A percentile compares a stretch with the other conserved stretches of the same genome.
Evolutionary conservation across 140 eudicot species (phyloP).

Genomic region (Oenanthe javanica): DNA sequence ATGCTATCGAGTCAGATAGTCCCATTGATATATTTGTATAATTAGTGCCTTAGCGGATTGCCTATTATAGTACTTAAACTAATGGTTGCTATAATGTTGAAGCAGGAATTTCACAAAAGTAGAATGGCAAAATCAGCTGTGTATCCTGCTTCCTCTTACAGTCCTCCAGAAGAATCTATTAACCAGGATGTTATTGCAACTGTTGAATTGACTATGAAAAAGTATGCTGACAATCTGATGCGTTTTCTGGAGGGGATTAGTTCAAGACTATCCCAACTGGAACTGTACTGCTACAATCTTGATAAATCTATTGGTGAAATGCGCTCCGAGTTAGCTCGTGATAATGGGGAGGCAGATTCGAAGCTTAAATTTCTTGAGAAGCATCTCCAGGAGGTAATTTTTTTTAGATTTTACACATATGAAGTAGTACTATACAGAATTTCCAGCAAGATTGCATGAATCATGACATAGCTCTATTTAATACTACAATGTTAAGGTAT

Average conservation of each 20-base stretch:
- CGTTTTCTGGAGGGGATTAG: conserved; percentile 95
- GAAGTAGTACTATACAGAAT: background rate
- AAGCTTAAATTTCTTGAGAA: conserved; percentile 83
- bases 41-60: background rate
- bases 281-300: conserved; percentile 84
- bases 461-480: no score
- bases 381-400: conserved; percentile 77
- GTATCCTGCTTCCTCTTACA: conserved; percentile 52
- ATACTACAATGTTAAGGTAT: background rate
- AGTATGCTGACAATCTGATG: conserved; percentile 78
- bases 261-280: conserved; percentile 87
- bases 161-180: conserved; percentile 86
- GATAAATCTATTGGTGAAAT: conserved; percentile 91
- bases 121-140: conserved; percentile 76
- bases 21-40: background rate
- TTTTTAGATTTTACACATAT: background rate
- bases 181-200: conserved; percentile 62
- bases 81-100: conserved; percentile 6
- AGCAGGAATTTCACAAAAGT: conserved; percentile 82
- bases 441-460: background rate
- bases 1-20: background rate
- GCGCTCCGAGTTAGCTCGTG: conserved; percentile 81
- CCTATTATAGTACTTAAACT: background rate
- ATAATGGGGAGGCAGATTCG: conserved; percentile 65
- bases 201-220: conserved; percentile 85